Evolutionary conservation across 768 basidiomycete genomes (phyloP).

Genomic region (Agaricus sinodeliciosus): DNA sequence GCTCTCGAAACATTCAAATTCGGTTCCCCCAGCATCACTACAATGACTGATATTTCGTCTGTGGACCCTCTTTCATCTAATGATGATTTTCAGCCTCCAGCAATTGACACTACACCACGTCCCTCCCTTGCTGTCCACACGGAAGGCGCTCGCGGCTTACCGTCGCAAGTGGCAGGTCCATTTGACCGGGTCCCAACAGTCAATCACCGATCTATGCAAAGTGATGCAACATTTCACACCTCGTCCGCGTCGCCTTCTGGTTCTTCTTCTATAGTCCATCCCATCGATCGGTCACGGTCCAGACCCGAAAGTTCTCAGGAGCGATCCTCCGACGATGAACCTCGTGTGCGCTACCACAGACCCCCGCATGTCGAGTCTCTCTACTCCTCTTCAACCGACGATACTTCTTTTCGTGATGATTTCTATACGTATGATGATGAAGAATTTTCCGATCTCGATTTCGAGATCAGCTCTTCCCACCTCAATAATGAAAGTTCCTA

Average conservation of each 20-base stretch:
- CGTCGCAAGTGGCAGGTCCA: constrained; percentile 18
- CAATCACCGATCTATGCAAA: constrained; percentile 9
- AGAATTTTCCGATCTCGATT: constrained; percentile 33
- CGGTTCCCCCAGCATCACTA: constrained; percentile 30
- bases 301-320: background rate
- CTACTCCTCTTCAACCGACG: constrained; percentile 20
- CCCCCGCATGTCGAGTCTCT: constrained; percentile 14
- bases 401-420: constrained; percentile 19
- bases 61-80: constrained; percentile 19
- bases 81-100: constrained; percentile 23
- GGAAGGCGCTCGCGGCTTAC: constrained; percentile 21
- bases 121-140: constrained; percentile 35
- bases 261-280: constrained; percentile 33
- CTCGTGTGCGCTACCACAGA: constrained; percentile 25
- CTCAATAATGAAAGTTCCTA: constrained; percentile 26
- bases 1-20: constrained; percentile 42
- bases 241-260: constrained; percentile 40
- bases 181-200: background rate
- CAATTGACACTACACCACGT: constrained; percentile 42
- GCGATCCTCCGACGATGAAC: constrained; percentile 8
- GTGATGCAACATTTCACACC: constrained; percentile 42
- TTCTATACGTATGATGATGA: constrained; percentile 42
- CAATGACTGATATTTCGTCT: constrained; percentile 29
- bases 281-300: constrained; percentile 6
- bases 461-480: constrained; percentile 32